phyloP scores from a whole-genome alignment of 1,139 yeast species.

The Pichia sp. region DNA sequence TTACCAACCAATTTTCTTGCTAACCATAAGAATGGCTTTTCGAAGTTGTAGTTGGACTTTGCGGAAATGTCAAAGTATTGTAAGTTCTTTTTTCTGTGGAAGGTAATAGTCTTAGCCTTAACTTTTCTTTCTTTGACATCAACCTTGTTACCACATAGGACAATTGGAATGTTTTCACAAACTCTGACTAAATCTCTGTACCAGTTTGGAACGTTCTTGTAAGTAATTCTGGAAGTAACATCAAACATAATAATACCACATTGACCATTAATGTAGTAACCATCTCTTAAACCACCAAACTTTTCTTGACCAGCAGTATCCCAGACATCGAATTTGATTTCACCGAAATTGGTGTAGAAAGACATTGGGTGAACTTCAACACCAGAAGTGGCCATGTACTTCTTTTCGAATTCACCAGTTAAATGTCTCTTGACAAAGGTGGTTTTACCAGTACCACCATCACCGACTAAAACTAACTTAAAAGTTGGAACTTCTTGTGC shows the following conservation, averaged over 20 bases:
- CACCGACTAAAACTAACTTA: constrained; percentile 98
- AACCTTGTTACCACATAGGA: constrained; percentile 98
- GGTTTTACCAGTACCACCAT: constrained; percentile 99
- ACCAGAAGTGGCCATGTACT: constrained; percentile 98
- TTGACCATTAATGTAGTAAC: constrained; percentile 98
- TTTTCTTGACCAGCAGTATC: constrained; percentile 99
- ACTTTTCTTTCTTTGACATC: constrained; percentile 99
- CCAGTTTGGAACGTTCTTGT: constrained; percentile 99
- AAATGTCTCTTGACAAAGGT: constrained; percentile 99
- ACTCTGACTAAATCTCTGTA: constrained; percentile 98
- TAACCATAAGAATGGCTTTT: constrained; percentile 99
- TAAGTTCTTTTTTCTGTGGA: constrained; percentile 99
- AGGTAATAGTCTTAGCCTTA: constrained; percentile 98
- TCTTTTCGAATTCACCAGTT: constrained; percentile 99
- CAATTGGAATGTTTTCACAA: constrained; percentile 99
- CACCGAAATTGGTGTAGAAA: constrained; percentile 98
- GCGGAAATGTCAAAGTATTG: constrained; percentile 99
- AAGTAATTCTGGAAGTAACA: constrained; percentile 98
- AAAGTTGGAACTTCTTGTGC: constrained; percentile 92
- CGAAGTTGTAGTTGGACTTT: constrained; percentile 98
- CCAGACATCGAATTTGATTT: constrained; percentile 98
- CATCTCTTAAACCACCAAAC: constrained; percentile 99
- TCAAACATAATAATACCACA: constrained; percentile 99
- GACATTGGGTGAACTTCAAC: constrained; percentile 99
- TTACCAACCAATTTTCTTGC: constrained; percentile 99